Evolutionary conservation across 2,329 filamentous ascomycete species (phyloP).

Genomic region (Didymellaceae sp.): DNA sequence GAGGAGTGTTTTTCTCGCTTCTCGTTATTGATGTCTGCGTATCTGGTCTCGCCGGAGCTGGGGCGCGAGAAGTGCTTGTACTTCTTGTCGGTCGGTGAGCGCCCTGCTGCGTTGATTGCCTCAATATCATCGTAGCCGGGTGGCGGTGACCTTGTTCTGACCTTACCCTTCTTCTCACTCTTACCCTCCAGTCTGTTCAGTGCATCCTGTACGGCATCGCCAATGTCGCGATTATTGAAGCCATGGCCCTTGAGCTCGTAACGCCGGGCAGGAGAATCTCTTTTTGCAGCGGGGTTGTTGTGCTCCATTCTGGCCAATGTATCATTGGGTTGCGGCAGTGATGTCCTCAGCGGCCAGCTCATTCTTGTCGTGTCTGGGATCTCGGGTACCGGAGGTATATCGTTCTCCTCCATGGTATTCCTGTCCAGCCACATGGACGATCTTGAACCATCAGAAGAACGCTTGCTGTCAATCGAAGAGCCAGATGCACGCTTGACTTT

Average conservation of each 20-base stretch:
- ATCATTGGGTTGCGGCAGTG: constrained; percentile 5
- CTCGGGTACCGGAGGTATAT: constrained; percentile 36
- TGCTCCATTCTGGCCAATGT: constrained; percentile 23
- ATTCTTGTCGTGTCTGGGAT: constrained; percentile 25
- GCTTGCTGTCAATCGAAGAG: constrained; percentile 19
- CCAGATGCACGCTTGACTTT: constrained; percentile 40
- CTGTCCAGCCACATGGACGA: constrained; percentile 27
- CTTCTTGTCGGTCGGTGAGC: constrained; percentile 6
- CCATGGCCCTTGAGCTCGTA: constrained; percentile 29
- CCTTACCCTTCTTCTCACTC: constrained; percentile 15
- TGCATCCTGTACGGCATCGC: constrained; percentile 28
- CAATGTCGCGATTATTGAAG: constrained; percentile 26
- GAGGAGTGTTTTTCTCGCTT: constrained; percentile 5
- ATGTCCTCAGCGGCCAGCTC: constrained; percentile 14
- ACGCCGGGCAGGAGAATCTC: constrained; percentile 13
- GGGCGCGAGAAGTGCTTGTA: constrained; percentile 16
- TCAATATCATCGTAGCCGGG: constrained; percentile 10
- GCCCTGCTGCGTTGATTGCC: constrained; percentile 7
- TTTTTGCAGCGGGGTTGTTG: constrained; percentile 12
- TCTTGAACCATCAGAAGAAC: constrained; percentile 20
- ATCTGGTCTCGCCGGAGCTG: background rate
- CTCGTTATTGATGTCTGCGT: background rate
- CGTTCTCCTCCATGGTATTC: constrained; percentile 19
- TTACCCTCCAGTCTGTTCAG: constrained; percentile 30
- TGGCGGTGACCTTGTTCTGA: constrained; percentile 9